Percentiles rank a stretch among this genome's conserved stretches.
Evolutionary conservation across 176 grass and related monocot genomes (phyloP).

Genomic region (Poa annua): DNA sequence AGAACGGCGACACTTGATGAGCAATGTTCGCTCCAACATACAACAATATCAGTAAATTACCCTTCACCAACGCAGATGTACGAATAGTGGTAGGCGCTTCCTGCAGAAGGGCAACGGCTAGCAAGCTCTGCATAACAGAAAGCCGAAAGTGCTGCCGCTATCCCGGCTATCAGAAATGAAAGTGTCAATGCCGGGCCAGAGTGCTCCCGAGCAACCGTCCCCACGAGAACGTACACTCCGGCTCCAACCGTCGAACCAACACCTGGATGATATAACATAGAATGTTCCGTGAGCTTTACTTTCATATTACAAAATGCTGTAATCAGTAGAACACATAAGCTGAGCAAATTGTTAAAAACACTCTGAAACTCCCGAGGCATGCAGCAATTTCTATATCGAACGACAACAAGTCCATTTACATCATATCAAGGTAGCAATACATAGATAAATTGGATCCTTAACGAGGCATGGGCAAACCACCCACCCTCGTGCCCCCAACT

Average conservation of each 20-base stretch:
- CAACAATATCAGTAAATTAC: conserved; percentile 43
- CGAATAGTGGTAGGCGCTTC: conserved; percentile 89
- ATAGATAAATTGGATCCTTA: not conserved
- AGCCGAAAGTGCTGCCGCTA: conserved; percentile 80
- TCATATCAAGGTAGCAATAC: not conserved
- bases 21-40: too few species aligned
- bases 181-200: conserved; percentile 69
- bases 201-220: conserved; percentile 83
- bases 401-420: not conserved
- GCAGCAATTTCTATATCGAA: not conserved
- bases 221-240: conserved; percentile 82
- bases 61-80: conserved; percentile 93
- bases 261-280: conserved; percentile 46
- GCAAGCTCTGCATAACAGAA: conserved; percentile 92
- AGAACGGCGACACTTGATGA: not conserved
- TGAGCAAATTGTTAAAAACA: not conserved
- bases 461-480: not conserved
- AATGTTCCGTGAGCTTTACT: not conserved
- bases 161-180: conserved; percentile 80
- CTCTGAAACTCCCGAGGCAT: not conserved
- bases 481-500: not conserved
- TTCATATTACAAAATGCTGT: not conserved
- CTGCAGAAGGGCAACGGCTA: conserved; percentile 84
- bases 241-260: conserved; percentile 88
- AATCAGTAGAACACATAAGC: not conserved